Conservation (phyloP, 2,329 filamentous ascomycete genomes). For the Cadophora gregata region DNA sequence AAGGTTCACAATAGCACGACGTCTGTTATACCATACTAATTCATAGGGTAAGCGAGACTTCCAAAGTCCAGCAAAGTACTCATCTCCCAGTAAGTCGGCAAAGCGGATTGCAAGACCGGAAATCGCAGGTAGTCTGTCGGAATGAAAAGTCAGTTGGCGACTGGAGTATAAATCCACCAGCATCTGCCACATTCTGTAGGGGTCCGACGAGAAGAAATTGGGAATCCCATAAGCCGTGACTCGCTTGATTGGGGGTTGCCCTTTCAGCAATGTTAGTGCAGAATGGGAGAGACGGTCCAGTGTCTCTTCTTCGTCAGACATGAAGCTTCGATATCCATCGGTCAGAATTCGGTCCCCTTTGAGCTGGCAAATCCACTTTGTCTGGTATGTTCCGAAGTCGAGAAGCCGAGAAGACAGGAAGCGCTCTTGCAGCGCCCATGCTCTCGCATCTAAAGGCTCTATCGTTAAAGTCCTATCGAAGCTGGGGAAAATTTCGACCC, state of each 20-base stretch:
- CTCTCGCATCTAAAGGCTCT: not conserved
- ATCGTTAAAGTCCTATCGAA: no score
- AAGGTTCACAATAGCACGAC: no score
- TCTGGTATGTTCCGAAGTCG: not conserved
- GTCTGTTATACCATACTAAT: no score
- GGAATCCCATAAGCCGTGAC: not conserved
- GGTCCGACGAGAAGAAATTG: not conserved
- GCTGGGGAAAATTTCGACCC: not conserved
- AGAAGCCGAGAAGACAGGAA: not conserved
- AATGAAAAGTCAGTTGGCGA: not conserved
- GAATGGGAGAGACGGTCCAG: not conserved
- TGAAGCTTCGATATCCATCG: not conserved
- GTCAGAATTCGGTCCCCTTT: not conserved
- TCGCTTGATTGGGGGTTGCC: not conserved
- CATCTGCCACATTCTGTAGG: not conserved
- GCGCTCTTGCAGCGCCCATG: not conserved
- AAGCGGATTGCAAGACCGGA: conserved; percentile 16
- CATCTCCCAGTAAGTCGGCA: conserved; percentile 14
- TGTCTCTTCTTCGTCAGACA: not conserved
- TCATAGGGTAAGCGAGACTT: not conserved
- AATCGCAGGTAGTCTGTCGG: conserved; percentile 20
- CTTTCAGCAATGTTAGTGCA: not conserved
- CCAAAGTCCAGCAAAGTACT: conserved; percentile 21
- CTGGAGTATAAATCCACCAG: conserved; percentile 8
- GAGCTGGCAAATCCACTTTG: not conserved